Base-by-base conservation (phyloP, 2,329 filamentous ascomycete genomes). In the Sclerotinia nivalis region DNA sequence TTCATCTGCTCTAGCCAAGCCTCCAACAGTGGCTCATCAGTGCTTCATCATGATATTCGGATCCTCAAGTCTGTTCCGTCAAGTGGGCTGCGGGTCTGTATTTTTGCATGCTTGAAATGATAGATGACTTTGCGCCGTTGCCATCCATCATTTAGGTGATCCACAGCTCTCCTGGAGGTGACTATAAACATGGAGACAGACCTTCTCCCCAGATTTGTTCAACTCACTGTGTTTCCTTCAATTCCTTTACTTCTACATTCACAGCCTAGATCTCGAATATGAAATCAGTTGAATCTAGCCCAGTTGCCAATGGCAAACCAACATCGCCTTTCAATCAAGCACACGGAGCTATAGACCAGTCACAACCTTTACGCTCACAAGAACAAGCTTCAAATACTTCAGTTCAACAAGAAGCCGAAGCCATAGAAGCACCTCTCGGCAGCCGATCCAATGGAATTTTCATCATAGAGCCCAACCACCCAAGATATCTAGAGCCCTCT, bases 141-240 rank as follows among this genome's bases (percentile, higher is more conserved):
- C 49, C 47, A 40, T 49, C 61, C 40, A n/a, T 40, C 47, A 34
- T 25, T 50, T 25, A 40, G 34, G n/a, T 40, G 61, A 65, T 22
- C 61, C 61, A 65, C 61, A 65, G 22, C n/a, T 52, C 47, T 34
- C 9, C 47, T 40, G 25, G 49, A 52, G 22, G 28, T 52, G 47
- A 65, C 47, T 65, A 65, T 65, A 65, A 65, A 65, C 47, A 52
- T 40, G 60, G 45, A 64, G 60, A 64, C 25, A 52, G 45, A 50
- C n/a, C 47, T 15, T 52, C n/a, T 20, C 49, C 60, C 47, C 49
- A 52, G 61, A 37, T 28, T 28, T 28, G n/a, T 20, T 28, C 60
- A 25, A 52, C 22, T 47, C 60, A 65, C 28, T 43, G 47, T 40
- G 34, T 28, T 49, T 52, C 47, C n/a, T 20, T 43, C 61, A 52